These are phyloP conservation scores for Citrullus colocynthis DNA, from an alignment of 306 rosid species.

Conservation along the genomic window DNA sequence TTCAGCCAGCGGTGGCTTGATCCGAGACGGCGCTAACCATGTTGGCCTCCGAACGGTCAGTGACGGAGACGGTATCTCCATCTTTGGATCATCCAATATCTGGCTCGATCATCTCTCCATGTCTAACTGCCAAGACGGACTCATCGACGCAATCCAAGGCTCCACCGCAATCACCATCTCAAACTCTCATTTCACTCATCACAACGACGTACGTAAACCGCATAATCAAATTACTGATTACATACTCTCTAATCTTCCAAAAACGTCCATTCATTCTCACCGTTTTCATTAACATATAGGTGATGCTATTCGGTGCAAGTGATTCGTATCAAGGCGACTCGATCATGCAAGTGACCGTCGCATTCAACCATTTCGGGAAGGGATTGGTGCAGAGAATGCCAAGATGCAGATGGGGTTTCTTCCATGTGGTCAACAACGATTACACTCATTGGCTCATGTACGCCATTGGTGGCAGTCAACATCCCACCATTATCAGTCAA, in stretches of 20 bases:
- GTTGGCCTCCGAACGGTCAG: conserved; percentile 30
- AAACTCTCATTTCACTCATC: conserved; percentile 54
- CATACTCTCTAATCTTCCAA: not conserved
- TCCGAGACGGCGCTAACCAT: conserved; percentile 46
- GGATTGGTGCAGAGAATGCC: conserved; percentile 72
- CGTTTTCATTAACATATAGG: not conserved
- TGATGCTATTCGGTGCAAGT: conserved; percentile 53
- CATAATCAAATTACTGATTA: not conserved
- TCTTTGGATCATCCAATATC: conserved; percentile 51
- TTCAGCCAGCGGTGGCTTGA: conserved; percentile 30
- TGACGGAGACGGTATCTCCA: conserved; percentile 71
- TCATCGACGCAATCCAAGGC: conserved; percentile 49
- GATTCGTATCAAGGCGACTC: conserved; percentile 25
- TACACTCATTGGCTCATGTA: conserved; percentile 83
- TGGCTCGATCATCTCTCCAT: conserved; percentile 82
- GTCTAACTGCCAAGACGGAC: conserved; percentile 52
- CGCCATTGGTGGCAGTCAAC: conserved; percentile 74
- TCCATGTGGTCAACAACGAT: conserved; percentile 70
- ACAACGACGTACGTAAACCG: conserved; percentile 27
- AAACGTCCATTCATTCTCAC: not conserved
- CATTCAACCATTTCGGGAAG: conserved; percentile 60
- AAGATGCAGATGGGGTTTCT: conserved; percentile 48
- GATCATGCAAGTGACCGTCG: conserved; percentile 49
- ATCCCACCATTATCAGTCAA: conserved; percentile 64
- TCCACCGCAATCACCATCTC: conserved; percentile 76